Percentiles rank a stretch among this genome's conserved stretches.
phyloP scores from a whole-genome alignment of 2,329 filamentous ascomycete genomes.

The Epichloe baconii region DNA sequence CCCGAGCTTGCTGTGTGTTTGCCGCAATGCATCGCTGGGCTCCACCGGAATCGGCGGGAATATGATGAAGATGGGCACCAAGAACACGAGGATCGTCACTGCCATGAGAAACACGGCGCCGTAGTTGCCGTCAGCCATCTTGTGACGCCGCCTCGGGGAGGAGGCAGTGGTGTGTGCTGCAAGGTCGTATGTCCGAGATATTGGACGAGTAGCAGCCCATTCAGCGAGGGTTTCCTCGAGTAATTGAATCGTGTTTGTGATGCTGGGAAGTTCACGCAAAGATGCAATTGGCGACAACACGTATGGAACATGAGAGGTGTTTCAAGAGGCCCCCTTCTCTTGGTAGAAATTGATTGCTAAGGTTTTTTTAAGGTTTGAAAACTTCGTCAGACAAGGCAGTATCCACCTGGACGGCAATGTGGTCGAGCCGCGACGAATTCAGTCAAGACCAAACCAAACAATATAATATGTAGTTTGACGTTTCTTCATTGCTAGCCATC shows the following conservation, averaged over 20 bases:
- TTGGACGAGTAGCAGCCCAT: too few species aligned
- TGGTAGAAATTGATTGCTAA: not conserved
- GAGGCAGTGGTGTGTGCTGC: not conserved
- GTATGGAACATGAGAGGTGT: not conserved
- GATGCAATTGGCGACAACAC: not conserved
- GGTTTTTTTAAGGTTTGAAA: not conserved
- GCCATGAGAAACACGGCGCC: slow-evolving; percentile 26
- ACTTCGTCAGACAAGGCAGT: not conserved
- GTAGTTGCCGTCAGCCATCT: slow-evolving; percentile 9
- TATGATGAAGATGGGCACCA: slow-evolving; percentile 39
- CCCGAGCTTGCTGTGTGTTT: slow-evolving; percentile 40
- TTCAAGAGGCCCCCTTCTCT: not conserved
- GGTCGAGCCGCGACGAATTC: not conserved
- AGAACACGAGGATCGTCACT: slow-evolving; percentile 34
- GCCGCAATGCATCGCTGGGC: slow-evolving; percentile 37
- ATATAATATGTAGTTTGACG: not conserved
- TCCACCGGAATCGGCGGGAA: slow-evolving; percentile 41
- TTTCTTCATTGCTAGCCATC: not conserved
- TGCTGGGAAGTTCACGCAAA: too few species aligned
- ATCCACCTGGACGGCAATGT: not conserved
- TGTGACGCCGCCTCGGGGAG: not conserved
- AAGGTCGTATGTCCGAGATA: too few species aligned
- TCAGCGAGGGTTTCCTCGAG: too few species aligned
- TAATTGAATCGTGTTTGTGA: too few species aligned
- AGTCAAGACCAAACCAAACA: too few species aligned